Evolutionary conservation across 495 filamentous ascomycete species (phyloP), one percentile per base, ranked within the genome.

Genomic region (Podospora appendiculata): DNA sequence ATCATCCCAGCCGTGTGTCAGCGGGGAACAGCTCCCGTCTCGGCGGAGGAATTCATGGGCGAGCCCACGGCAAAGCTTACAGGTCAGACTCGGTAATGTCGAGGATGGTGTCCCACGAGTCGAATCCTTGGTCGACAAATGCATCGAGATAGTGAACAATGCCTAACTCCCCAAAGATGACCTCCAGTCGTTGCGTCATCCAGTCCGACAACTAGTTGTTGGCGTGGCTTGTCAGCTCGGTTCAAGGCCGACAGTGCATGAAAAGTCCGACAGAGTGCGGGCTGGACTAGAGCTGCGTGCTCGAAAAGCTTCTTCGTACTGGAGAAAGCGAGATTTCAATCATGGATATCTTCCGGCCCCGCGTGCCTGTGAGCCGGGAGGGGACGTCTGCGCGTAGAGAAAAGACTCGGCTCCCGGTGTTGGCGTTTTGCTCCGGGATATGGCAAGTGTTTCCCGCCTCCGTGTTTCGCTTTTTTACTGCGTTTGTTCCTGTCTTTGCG

Each of bases 71-170:
- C 12, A 10, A 13, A 4, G 39, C 84, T 65, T 72, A 88, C 81
- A 90, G 73, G 66, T 90, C 87, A 39, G 85, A 83, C 66, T 90
- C 87, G 42, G 84, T 88, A 44, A 90, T 88, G 48, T 90, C 87
- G 48, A 87, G 69, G 41, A 90, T 78, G 6, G 84, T 87, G 36
- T 89, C 84, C 87, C 87, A 90, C 38, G 81, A 82, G 65, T 90
- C 86, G 60, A 90, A 90, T 16, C 86, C 87, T 62, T 89, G 86
- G 14, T 83, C 80, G 25, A 87, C 62, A 56, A 90, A 86, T 54
- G 64, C 63, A 49, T 84, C 74, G 50, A 86, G 76, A 65, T 90
- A 90, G 63, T 88, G 82, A 64, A 74, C 72, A 62, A 90, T 79
- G 57, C 85, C 86, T 66, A 90, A 70, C 73, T 85, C 84, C 64